Percentiles rank a stretch among this genome's conserved stretches.
phyloP scores from a whole-genome alignment of 2,329 filamentous ascomycete species.

The Trichoderma gracile region DNA sequence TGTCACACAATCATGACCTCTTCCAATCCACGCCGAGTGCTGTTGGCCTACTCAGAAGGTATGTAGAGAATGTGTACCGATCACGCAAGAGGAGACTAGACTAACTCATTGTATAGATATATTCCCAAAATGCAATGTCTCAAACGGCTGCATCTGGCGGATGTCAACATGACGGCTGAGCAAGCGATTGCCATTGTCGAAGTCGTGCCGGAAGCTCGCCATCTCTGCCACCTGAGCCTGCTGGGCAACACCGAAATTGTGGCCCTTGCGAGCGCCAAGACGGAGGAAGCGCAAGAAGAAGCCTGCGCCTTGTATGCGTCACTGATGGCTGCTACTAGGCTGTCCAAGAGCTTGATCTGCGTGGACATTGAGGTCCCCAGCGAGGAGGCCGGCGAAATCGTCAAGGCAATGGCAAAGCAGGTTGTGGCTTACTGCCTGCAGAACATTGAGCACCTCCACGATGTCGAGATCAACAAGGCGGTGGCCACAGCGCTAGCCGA shows the following conservation, averaged over 20 bases:
- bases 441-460: conserved; percentile 80
- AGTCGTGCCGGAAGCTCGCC: conserved; percentile 78
- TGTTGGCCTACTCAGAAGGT: conserved; percentile 73
- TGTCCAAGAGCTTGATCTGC: conserved; percentile 81
- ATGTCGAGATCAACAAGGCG: conserved; percentile 59
- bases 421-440: conserved; percentile 92
- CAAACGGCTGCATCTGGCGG: conserved; percentile 82
- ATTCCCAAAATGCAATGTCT: conserved; percentile 75
- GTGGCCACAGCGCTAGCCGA: conserved; percentile 48
- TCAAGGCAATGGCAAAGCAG: conserved; percentile 89
- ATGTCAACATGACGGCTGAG: conserved; percentile 80
- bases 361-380: conserved; percentile 89
- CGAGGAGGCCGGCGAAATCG: conserved; percentile 79
- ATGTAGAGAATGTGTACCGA: conserved; percentile 31
- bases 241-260: conserved; percentile 76
- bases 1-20: conserved; percentile 84
- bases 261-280: conserved; percentile 70
- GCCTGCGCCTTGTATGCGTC: conserved; percentile 93
- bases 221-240: conserved; percentile 82
- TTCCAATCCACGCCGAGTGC: conserved; percentile 75
- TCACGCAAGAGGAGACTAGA: too few relatives aligned
- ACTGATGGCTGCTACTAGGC: conserved; percentile 79
- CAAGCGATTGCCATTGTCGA: conserved; percentile 91
- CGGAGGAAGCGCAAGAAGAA: conserved; percentile 83
- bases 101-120: conserved; percentile 49